Base-by-base conservation (phyloP, 2,329 filamentous ascomycete species). In the Penicillium glabrum region DNA sequence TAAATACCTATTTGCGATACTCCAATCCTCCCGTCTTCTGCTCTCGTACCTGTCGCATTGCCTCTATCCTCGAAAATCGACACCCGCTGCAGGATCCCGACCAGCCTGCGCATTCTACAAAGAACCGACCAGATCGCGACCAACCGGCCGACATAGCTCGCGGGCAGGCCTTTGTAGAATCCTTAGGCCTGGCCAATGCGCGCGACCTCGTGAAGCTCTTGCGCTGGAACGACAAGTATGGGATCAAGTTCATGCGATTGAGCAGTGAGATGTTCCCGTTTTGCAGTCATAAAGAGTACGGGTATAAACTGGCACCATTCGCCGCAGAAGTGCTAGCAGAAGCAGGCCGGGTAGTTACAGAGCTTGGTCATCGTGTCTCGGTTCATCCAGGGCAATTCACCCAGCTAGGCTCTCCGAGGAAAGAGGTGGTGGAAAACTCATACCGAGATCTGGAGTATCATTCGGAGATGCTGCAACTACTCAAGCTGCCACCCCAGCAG, bases 261-360 rank as follows among this genome's bases (percentile, higher is more conserved):
- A 96, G 91, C 64, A 96, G 91, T 53, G 93, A 97, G 66, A 97
- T 97, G 90, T 98, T 98, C 62, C 93, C 93, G 0, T 97, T 97
- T 72, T 93, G 93, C 1, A 96, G 90, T 62, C 93, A 98, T 68
- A 83, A 84, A 24, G 89, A 91, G 60, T 89, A 96, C 63, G 93
- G 93, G 0, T 98, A 98, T 73, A 89, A 86, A 64, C 81, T 98
- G 13, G 87, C 86, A 0, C 88, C 90, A 0, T 97, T 97, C 71
- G 93, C 93, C 0, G 85, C 89, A 0, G 87, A 92, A 14, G 86
- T 84, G 0, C 79, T 98, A 10, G 88, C 84, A 2, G 88, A 93
- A 62, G 90, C 85, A 8, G 93, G 93, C 1, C 86, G 79, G 66
- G 85, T 96, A 3, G 87, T 91, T 6, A 89, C 85, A 11, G 83